Base-by-base conservation (phyloP, 2,329 filamentous ascomycete genomes). In the Pseudogymnoascus sp. region DNA sequence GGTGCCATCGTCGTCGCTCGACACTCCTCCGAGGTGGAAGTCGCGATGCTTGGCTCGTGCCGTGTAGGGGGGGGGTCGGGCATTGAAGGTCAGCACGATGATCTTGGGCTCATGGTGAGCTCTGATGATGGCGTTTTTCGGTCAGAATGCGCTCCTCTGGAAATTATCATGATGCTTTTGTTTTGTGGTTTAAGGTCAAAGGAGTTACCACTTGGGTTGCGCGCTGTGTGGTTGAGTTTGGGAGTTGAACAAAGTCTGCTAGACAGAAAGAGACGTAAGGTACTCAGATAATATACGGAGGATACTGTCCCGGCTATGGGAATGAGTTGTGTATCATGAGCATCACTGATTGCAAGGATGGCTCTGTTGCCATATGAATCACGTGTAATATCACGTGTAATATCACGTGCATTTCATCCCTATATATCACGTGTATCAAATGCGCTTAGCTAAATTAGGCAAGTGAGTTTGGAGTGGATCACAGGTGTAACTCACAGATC, bases 371-470 rank as follows among this genome's bases (percentile, higher is more conserved):
- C 12, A 21, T 13, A 21, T 21, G 21, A 21, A 21, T 1, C 2
- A 13, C 10, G 7, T 2, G 6, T 42, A 13, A 51, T 2, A 13
- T 42, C 44, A 51, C 44, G 25, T 51, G 44, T 1, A 9, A 1
- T 2, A 15, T 29, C 44, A 51, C 44, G 44, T 51, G 25, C 1
- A 31, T 15, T 7, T 3, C 10, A 13, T 3, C 6, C 4, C 21
- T 10, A 13, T 3, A 13, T 10, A 4, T 44, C 44, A 51, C 13
- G 44, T 51, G 2, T 1, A 5, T 31, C 7, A 51, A 51, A 51
- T 51, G 25, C 44, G 44, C 44, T 51, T 51, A n/a, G 44, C 44
- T 51, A 31, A 13, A 31, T 51, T 51, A 51, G 25, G 44, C 44
- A 48, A 48, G 21, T 48, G 42, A 48, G 6, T 48, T 29, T 21